Conservation (phyloP, 768 basidiomycete species). For the Boletus rubroflammeus region DNA sequence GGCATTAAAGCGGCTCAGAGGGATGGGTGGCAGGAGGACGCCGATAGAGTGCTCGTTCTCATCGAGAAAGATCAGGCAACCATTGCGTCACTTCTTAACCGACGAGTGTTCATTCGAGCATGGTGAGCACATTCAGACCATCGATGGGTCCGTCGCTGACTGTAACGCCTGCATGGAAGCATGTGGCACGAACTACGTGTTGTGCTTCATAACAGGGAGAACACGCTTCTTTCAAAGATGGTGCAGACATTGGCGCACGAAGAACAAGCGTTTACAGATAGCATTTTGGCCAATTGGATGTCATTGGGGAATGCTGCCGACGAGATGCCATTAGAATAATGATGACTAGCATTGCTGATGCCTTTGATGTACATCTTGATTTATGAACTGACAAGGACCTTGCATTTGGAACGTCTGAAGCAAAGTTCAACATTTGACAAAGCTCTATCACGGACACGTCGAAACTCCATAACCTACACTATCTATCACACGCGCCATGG, state of each 20-base stretch:
- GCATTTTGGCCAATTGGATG: conserved; percentile 67
- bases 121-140: conserved; percentile 48
- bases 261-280: conserved; percentile 66
- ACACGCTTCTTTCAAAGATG: conserved; percentile 69
- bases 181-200: conserved; percentile 97
- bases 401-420: conserved; percentile 5
- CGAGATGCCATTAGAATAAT: conserved; percentile 82
- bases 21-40: conserved; percentile 85
- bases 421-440: neutral
- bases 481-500: conserved; percentile 42
- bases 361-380: conserved; percentile 14
- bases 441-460: neutral
- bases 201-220: conserved; percentile 87
- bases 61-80: conserved; percentile 86
- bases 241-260: conserved; percentile 72
- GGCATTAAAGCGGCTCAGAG: conserved; percentile 64
- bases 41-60: conserved; percentile 62
- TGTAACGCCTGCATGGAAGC: conserved; percentile 37
- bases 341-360: neutral
- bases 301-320: conserved; percentile 68
- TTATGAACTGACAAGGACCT: conserved; percentile 5
- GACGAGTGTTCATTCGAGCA: conserved; percentile 84
- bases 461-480: neutral
- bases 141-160: conserved; percentile 2
- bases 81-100: conserved; percentile 68